Conservation (phyloP, 176 grass and related monocot genomes). For the Phragmites australis region DNA sequence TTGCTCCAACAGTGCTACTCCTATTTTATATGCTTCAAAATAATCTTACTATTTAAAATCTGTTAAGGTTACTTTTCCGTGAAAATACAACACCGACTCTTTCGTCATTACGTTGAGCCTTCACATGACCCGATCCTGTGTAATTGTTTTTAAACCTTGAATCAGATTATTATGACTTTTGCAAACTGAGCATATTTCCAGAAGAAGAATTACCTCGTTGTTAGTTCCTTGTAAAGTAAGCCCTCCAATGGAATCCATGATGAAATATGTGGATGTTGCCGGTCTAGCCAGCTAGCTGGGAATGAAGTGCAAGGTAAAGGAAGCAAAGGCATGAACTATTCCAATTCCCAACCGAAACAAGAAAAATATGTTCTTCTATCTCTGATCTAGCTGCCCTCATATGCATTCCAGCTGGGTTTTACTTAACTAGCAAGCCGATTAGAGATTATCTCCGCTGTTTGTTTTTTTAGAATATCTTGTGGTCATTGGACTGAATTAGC, state of each 20-base stretch:
- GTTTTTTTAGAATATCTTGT: too few relatives aligned
- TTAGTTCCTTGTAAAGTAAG: background rate
- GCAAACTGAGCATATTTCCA: background rate
- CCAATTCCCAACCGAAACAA: too few relatives aligned
- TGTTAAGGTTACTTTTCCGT: background rate
- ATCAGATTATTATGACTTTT: background rate
- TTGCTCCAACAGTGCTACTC: background rate
- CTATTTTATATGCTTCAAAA: background rate
- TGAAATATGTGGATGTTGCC: background rate
- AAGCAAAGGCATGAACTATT: background rate
- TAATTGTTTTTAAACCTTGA: background rate
- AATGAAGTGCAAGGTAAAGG: background rate
- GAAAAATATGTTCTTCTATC: too few relatives aligned
- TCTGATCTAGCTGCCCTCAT: too few relatives aligned
- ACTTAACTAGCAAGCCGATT: too few relatives aligned
- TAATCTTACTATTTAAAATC: background rate
- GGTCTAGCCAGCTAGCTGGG: background rate
- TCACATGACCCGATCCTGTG: background rate
- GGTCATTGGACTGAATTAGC: too few relatives aligned
- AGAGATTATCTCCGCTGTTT: too few relatives aligned
- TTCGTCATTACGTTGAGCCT: too few relatives aligned
- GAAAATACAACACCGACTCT: background rate
- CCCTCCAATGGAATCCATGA: background rate
- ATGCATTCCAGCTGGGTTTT: too few relatives aligned
- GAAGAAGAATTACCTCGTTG: background rate